Base-by-base conservation (phyloP, 2,329 filamentous ascomycete species). In the Hymenotorrendiella dingleyae region DNA sequence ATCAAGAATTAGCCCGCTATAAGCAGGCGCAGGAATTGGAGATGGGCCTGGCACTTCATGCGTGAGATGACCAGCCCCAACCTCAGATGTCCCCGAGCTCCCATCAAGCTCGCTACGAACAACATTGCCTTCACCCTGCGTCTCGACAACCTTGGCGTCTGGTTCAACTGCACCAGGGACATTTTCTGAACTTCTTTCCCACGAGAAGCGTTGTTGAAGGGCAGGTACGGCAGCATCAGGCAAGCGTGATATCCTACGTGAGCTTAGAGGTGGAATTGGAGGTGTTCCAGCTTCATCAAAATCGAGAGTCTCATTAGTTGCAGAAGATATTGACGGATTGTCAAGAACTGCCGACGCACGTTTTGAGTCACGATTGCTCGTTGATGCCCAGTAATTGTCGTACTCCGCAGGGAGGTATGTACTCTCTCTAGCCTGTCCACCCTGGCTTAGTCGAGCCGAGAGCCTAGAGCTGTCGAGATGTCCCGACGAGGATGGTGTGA, bases 391-490 rank as follows among this genome's bases (percentile, higher is more conserved):
- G 56, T 85, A 85, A 52, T 75, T 78, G 44, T 82, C 81, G 54
- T 86, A 85, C 33, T 84, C 80, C 47, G 72, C 72, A 0, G 78
- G 73, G 2, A 84, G 65, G 52, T 84, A 81, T 14, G 72, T 76
- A 58, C 80, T 85, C 39, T 82, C 78, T 29, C 76, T 65, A 5
- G 45, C 45, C 34, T 49, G 40, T 33, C 42, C 43, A 12, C 27
- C 19, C 1, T 62, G 54, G 20, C 46, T 42, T 3, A 36, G 17
- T 10, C 38, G 34, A 28, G 48, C 44, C 20, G 40, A 26, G 9
- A 42, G 9, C 14, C 36, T 32, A 21, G 40, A 48, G 16, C 55
- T 49, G 12, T 43, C 38, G 10, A 38, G 35, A 11, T 17, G 38
- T 29, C 42, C 43, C 6, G 41, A 28, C 11, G 64, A 55, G 10